Conservation (phyloP, 1,284 basidiomycete genomes). For the Irpex sp. region DNA sequence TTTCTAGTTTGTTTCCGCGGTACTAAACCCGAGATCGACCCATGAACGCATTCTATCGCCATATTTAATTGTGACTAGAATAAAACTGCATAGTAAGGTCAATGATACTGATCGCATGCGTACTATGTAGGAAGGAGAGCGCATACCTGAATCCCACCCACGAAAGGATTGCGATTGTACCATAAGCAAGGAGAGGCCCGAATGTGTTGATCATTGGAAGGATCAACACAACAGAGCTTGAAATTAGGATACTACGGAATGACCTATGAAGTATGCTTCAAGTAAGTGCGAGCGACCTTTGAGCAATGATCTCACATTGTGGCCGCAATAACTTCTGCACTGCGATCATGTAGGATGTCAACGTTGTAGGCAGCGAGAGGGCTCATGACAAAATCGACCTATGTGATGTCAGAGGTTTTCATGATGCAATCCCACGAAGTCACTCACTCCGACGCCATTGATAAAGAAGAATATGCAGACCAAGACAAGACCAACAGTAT, state of each 20-base stretch:
- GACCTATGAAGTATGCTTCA: conserved; percentile 26
- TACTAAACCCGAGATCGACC: conserved; percentile 41
- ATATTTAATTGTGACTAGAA: conserved; percentile 40
- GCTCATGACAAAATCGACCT: conserved; percentile 43
- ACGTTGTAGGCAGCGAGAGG: conserved; percentile 55
- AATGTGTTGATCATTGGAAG: conserved; percentile 51
- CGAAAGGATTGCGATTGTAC: conserved; percentile 37
- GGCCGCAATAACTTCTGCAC: conserved; percentile 51
- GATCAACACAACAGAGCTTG: conserved; percentile 36
- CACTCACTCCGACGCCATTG: conserved; percentile 48
- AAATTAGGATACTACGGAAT: conserved; percentile 39
- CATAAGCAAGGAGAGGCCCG: conserved; percentile 51
- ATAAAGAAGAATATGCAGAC: conserved; percentile 42
- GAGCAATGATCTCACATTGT: conserved; percentile 28
- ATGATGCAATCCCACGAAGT: conserved; percentile 18
- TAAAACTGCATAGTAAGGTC: conserved; percentile 27
- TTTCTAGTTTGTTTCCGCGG: conserved; percentile 17
- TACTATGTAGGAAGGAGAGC: not conserved
- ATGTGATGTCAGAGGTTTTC: not conserved
- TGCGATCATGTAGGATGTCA: conserved; percentile 48
- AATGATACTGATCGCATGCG: not conserved
- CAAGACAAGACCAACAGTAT: conserved; percentile 36
- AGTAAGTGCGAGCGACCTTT: not conserved
- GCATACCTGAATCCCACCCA: conserved; percentile 44
- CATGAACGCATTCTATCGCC: conserved; percentile 44